Evolutionary conservation across 1,139 yeast species (phyloP).

Genomic region (Yamadazyma aaseri): DNA sequence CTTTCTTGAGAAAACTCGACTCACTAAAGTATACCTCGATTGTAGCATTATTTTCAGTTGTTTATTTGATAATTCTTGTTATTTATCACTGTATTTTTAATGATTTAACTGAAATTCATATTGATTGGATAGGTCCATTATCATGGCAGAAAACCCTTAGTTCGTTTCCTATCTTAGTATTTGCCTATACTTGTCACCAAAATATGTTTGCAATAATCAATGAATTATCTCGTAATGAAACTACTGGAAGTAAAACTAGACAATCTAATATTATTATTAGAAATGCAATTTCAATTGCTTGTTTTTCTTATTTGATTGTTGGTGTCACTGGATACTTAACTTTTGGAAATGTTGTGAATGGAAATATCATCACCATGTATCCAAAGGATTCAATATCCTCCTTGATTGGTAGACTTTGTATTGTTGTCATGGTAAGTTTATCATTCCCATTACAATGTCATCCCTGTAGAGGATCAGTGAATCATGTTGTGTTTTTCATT

Average conservation of each 20-base stretch:
- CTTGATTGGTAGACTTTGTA: constrained; percentile 68
- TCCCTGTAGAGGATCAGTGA: constrained; percentile 72
- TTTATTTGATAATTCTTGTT: constrained; percentile 74
- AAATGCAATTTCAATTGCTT: constrained; percentile 56
- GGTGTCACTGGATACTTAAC: constrained; percentile 85
- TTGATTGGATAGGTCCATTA: constrained; percentile 39
- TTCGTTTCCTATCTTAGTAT: constrained; percentile 84
- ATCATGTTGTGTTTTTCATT: constrained; percentile 59
- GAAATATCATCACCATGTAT: constrained; percentile 70
- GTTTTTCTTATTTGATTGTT: constrained; percentile 65
- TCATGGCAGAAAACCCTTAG: constrained; percentile 36
- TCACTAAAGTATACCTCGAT: constrained; percentile 83
- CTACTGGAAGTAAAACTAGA: constrained; percentile 47
- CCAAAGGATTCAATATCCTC: constrained; percentile 57
- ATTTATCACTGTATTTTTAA: constrained; percentile 55
- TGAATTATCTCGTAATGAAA: constrained; percentile 45
- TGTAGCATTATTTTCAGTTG: constrained; percentile 80
- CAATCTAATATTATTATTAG: constrained; percentile 55
- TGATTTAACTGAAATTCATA: constrained; percentile 23
- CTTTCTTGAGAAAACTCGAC: constrained; percentile 72
- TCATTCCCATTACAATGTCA: constrained; percentile 78
- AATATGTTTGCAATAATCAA: constrained; percentile 88
- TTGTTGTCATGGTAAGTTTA: constrained; percentile 64
- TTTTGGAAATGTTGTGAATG: constrained; percentile 72
- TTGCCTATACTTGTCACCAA: constrained; percentile 95